A percentile compares a stretch with the other conserved stretches of the same genome.
These are phyloP conservation scores for Hordeum pubiflorum DNA, from an alignment of 202 grass and related monocot species.

Conservation along the genomic window DNA sequence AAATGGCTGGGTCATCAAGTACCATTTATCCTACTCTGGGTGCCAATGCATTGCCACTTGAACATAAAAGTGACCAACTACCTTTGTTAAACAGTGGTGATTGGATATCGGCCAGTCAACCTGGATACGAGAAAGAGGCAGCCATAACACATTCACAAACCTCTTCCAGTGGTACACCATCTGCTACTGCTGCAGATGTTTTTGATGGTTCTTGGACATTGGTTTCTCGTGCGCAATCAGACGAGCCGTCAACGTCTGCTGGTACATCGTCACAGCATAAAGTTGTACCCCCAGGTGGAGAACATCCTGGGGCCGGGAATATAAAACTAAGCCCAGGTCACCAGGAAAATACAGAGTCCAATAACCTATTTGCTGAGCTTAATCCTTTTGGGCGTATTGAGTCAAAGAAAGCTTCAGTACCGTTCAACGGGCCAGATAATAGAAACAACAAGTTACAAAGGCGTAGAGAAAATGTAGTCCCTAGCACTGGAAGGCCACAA, in stretches of 20 bases:
- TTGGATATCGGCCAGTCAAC: slow-evolving; percentile 41
- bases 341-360: slow-evolving; percentile 53
- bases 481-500: slow-evolving; percentile 63
- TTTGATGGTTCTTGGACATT: slow-evolving; percentile 36
- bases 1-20: slow-evolving; percentile 28
- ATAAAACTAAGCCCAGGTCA: slow-evolving; percentile 32
- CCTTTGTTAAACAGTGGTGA: slow-evolving; percentile 23
- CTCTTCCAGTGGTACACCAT: slow-evolving; percentile 40
- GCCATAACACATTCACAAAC: slow-evolving; percentile 32
- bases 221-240: slow-evolving; percentile 39
- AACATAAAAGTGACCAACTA: slow-evolving; percentile 34
- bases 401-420: slow-evolving; percentile 33
- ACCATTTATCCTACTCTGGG: slow-evolving; percentile 33
- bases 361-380: slow-evolving; percentile 88
- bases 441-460: slow-evolving; percentile 63
- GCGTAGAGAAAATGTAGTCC: slow-evolving; percentile 63
- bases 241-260: slow-evolving; percentile 55
- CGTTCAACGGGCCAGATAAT: slow-evolving; percentile 47
- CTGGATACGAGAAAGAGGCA: slow-evolving; percentile 43
- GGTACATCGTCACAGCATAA: slow-evolving; percentile 53
- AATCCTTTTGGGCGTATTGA: slow-evolving; percentile 64
- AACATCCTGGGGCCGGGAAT: slow-evolving; percentile 34
- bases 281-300: slow-evolving; percentile 24
- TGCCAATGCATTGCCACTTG: slow-evolving; percentile 26
- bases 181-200: slow-evolving; percentile 32